These are phyloP conservation scores for Oryza longistaminata DNA, from an alignment of 176 grass and related monocot genomes.

Conservation along the genomic window DNA sequence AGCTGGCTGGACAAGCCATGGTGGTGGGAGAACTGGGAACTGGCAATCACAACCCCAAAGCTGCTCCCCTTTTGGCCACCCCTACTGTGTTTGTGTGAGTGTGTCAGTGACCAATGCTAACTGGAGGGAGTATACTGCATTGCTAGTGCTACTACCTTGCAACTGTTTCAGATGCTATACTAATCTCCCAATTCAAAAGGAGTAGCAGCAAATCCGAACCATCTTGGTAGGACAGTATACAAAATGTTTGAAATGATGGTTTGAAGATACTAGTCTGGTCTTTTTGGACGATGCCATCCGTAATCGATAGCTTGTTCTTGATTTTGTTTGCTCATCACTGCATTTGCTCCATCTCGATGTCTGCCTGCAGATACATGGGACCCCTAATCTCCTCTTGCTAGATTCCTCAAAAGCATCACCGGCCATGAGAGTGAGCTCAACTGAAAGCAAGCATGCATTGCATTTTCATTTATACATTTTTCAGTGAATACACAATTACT, in stretches of 20 bases:
- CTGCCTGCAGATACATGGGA: constrained; percentile 2
- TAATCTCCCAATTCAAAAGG: neutral
- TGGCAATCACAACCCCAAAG: constrained; percentile 51
- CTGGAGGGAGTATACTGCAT: neutral
- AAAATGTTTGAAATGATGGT: constrained; percentile 9
- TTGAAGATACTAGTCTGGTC: neutral
- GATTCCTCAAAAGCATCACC: constrained; percentile 26
- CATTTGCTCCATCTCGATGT: constrained; percentile 12
- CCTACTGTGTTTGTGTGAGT: constrained; percentile 8
- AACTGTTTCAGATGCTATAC: constrained; percentile 30
- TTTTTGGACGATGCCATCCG: neutral
- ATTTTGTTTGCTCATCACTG: neutral
- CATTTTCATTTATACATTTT: neutral
- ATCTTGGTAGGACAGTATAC: neutral
- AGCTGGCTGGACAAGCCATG: constrained; percentile 34
- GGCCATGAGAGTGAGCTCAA: neutral
- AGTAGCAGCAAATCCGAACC: neutral
- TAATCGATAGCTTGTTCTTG: neutral
- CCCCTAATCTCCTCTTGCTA: neutral
- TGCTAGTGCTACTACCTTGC: neutral
- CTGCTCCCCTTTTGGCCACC: constrained; percentile 38
- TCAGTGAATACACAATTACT: neutral
- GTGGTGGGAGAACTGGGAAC: constrained; percentile 43
- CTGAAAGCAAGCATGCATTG: neutral
- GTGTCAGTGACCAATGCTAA: constrained; percentile 7